These are phyloP conservation scores for Xylaria grammica DNA, from an alignment of 495 filamentous ascomycete species.

Conservation along the genomic window DNA sequence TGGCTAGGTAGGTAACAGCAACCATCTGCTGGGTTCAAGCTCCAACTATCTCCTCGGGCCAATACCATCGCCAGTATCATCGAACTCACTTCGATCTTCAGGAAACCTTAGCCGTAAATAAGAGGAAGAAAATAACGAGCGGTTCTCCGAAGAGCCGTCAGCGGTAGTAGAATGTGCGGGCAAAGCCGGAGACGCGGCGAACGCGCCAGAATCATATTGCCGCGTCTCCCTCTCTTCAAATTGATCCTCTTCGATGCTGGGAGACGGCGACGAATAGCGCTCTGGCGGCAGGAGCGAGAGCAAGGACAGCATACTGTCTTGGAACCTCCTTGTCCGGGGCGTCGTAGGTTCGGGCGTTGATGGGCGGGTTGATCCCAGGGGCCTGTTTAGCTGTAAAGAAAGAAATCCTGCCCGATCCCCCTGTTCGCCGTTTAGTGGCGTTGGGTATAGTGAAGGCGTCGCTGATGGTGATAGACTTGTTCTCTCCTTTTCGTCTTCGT, in stretches of 20 bases:
- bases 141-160: background rate
- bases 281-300: constrained; percentile 8
- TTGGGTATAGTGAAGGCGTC: background rate
- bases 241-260: background rate
- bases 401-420: no score
- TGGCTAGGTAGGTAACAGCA: no score
- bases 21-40: no score
- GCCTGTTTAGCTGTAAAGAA: background rate
- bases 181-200: background rate
- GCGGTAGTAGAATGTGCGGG: background rate
- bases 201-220: background rate
- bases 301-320: constrained; percentile 1
- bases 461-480: background rate
- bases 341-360: background rate
- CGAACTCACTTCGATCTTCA: background rate
- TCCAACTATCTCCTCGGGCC: no score
- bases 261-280: background rate
- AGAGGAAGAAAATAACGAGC: background rate
- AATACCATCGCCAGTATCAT: background rate
- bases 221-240: background rate
- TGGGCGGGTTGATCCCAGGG: background rate
- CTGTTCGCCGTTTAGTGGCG: background rate
- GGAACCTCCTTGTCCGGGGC: constrained; percentile 3
- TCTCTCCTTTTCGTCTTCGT: background rate
- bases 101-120: background rate